A percentile compares a stretch with the other conserved stretches of the same genome.
These are phyloP conservation scores for Paracoccidioides lutzii DNA, from an alignment of 2,329 filamentous ascomycete genomes.

Conservation along the genomic window DNA sequence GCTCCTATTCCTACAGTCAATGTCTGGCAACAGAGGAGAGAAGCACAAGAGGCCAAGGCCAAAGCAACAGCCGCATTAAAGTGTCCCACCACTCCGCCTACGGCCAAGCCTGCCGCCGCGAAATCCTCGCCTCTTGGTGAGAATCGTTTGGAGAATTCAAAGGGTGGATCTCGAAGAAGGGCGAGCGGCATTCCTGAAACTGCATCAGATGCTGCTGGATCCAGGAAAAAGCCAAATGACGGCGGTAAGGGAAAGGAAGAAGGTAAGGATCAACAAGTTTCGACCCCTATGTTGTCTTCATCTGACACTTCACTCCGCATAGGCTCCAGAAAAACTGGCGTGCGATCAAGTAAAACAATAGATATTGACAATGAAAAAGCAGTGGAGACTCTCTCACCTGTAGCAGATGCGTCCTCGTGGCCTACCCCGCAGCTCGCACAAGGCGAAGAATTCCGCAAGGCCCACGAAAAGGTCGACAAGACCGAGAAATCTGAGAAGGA, in stretches of 20 bases:
- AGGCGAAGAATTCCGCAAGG: constrained; percentile 64
- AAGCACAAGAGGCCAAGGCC: constrained; percentile 45
- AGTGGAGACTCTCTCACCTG: constrained; percentile 43
- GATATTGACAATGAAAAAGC: constrained; percentile 9
- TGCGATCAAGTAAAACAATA: constrained; percentile 8
- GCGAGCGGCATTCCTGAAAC: constrained; percentile 21
- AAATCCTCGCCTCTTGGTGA: constrained; percentile 12
- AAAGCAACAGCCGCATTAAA: constrained; percentile 27
- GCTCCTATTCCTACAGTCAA: constrained; percentile 77
- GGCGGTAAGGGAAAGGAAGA: constrained; percentile 32
- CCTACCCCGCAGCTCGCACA: constrained; percentile 74
- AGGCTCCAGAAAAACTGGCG: constrained; percentile 14
- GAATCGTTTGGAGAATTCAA: constrained; percentile 28
- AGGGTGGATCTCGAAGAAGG: constrained; percentile 26
- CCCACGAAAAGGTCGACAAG: constrained; percentile 46
- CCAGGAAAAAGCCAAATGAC: constrained; percentile 22
- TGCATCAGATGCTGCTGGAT: constrained; percentile 9
- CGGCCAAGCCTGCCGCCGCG: constrained; percentile 4
- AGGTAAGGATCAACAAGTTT: constrained; percentile 11
- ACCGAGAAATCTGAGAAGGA: constrained; percentile 45
- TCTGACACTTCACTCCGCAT: not conserved
- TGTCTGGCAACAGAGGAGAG: constrained; percentile 69
- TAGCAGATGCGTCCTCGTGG: constrained; percentile 70
- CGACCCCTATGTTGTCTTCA: not conserved
- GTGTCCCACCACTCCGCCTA: constrained; percentile 12